These are phyloP conservation scores for Chenopodium berlandieri DNA, from an alignment of 148 eudicot genomes.

Conservation along the genomic window DNA sequence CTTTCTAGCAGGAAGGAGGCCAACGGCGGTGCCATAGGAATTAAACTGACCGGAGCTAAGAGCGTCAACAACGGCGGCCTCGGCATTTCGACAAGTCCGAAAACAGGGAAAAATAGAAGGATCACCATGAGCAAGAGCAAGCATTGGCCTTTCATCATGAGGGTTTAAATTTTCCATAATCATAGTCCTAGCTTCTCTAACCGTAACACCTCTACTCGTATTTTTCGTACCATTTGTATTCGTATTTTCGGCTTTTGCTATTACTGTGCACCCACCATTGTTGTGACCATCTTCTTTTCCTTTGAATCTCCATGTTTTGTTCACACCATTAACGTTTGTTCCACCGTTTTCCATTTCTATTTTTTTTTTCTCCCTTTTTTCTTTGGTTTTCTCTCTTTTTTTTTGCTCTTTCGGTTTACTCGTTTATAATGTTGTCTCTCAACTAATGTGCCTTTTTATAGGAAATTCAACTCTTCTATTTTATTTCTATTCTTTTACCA, in stretches of 20 bases:
- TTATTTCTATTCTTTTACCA: background rate
- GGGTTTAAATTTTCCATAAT: conserved; percentile 35
- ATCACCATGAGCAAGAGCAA: conserved; percentile 64
- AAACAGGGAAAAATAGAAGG: conserved; percentile 61
- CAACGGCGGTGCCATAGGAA: conserved; percentile 40
- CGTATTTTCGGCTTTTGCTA: no score
- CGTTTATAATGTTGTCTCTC: background rate
- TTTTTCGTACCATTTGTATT: background rate
- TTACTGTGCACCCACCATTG: background rate
- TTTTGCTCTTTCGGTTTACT: background rate
- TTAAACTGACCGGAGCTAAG: conserved; percentile 49
- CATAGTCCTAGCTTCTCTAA: conserved; percentile 36
- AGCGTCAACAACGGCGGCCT: conserved; percentile 49
- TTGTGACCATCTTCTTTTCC: conserved; percentile 20
- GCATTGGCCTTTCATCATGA: conserved; percentile 34
- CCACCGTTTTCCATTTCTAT: conserved; percentile 23
- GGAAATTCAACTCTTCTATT: background rate
- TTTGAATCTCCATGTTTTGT: conserved; percentile 33
- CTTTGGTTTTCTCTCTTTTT: background rate
- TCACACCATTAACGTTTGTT: background rate
- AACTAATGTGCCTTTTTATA: background rate
- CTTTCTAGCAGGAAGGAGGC: conserved; percentile 50
- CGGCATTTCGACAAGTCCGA: conserved; percentile 41
- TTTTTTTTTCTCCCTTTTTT: background rate
- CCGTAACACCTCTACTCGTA: conserved; percentile 18